phyloP scores from a whole-genome alignment of 176 grass and related monocot species.

The Aechmea fasciata region DNA sequence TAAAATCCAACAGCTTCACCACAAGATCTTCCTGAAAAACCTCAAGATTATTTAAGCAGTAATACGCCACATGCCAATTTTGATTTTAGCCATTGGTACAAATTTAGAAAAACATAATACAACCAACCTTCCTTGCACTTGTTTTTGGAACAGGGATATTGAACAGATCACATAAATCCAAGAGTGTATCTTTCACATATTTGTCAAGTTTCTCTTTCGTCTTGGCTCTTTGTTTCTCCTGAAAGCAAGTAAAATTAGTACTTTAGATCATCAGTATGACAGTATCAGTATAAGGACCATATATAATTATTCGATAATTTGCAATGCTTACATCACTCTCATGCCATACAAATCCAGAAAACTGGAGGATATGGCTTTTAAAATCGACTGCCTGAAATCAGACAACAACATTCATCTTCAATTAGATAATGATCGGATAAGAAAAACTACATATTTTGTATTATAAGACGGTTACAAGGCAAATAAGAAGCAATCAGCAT shows the following conservation, averaged over 20 bases:
- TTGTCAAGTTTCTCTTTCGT: conserved; percentile 97
- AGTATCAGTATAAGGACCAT: background rate
- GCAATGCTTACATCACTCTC: conserved; percentile 45
- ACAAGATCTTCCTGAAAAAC: conserved; percentile 83
- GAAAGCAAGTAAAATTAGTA: conserved; percentile 24
- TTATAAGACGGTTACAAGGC: too few species aligned
- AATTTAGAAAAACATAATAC: conserved; percentile 12
- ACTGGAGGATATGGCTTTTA: conserved; percentile 49
- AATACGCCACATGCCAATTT: too few species aligned
- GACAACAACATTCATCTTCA: conserved; percentile 6
- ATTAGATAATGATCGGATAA: background rate
- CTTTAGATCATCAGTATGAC: conserved; percentile 19
- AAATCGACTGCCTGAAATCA: conserved; percentile 48
- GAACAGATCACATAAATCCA: conserved; percentile 80
- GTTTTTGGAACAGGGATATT: conserved; percentile 73
- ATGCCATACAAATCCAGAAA: conserved; percentile 58
- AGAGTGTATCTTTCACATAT: conserved; percentile 64
- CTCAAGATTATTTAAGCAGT: conserved; percentile 21
- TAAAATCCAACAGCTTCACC: conserved; percentile 80
- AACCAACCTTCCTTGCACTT: conserved; percentile 60
- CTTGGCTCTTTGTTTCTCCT: conserved; percentile 97
- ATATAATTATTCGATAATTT: conserved; percentile 2
- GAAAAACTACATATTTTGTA: background rate
- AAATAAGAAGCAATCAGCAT: too few species aligned
- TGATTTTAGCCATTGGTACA: too few species aligned